Base-by-base conservation (phyloP, 2,329 filamentous ascomycete genomes). In the Fusarium kyushuense region DNA sequence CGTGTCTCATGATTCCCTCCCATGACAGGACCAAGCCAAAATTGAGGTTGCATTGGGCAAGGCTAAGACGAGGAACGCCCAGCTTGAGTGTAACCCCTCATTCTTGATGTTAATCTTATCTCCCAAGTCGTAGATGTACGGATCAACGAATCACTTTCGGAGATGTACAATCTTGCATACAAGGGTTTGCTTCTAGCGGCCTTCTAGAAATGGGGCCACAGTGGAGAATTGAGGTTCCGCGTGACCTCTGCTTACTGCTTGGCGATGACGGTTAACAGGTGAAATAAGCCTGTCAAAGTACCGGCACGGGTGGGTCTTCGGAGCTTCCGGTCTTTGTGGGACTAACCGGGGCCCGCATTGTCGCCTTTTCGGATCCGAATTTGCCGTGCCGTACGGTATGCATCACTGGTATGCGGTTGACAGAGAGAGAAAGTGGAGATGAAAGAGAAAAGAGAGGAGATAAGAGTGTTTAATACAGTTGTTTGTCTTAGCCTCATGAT, bases 281-380 rank as follows among this genome's bases (percentile, higher is more conserved):
- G 16, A 38, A 38, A n/a, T 12, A 38, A 13, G n/a, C 35, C 35
- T 27, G 32, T n/a, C n/a, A 45, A 27, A n/a, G 42, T 45, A 21
- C 9, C 13, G 63, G 33, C 23, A 29, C 23, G 33, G 23, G 29
- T 51, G 30, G 45, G 32, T 21, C 23, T 40, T 51, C 47, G 47
- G 47, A 38, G 47, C 33, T 51, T 14, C 47, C 47, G 47, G 47
- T n/a, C n/a, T 21, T 16, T 51, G 47, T 51, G 33, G 47, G 33
- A n/a, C 47, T 13, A n/a, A 16, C 33, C 33, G 33, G 33, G 47
- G 13, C 47, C 47, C 47, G 47, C 47, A 27, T 38, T 27, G 47
- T 58, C 52, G 69, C 54, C 56, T 51, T 61, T 38, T 66, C 70
- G 70, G 68, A 54, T 54, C 58, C 68, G 68, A 70, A 35, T 46